Evolutionary conservation across 2,329 filamentous ascomycete genomes (phyloP).

Genomic region (Aureobasidium sp.): DNA sequence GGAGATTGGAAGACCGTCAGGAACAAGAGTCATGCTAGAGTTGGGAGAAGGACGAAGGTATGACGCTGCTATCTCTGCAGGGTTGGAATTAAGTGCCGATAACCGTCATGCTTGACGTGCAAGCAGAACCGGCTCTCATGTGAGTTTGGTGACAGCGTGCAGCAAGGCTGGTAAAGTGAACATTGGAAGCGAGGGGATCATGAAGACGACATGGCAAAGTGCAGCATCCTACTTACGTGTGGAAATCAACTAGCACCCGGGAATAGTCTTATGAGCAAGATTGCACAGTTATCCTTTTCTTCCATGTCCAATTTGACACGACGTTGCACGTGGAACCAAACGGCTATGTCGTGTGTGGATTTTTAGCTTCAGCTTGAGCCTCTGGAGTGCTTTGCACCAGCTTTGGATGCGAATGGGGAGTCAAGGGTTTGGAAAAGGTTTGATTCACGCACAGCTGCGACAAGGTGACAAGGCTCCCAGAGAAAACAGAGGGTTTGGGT

Average conservation of each 20-base stretch:
- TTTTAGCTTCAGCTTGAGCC: constrained; percentile 1
- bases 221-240: background rate
- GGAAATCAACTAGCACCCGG: background rate
- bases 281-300: background rate
- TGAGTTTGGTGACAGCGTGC: background rate
- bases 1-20: background rate
- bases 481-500: background rate
- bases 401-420: background rate
- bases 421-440: background rate
- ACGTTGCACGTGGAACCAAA: constrained; percentile 5
- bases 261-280: background rate
- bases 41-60: background rate
- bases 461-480: background rate
- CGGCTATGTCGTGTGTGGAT: constrained; percentile 1
- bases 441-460: background rate
- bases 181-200: background rate
- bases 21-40: constrained; percentile 3
- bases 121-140: background rate
- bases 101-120: background rate
- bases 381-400: background rate
- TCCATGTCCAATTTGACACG: background rate
- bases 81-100: background rate
- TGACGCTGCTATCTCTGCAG: background rate
- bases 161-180: background rate
- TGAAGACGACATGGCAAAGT: background rate